A percentile compares a stretch with the other conserved stretches of the same genome.
Conservation (phyloP, 176 grass and related monocot species). For the Paspalum notatum region DNA sequence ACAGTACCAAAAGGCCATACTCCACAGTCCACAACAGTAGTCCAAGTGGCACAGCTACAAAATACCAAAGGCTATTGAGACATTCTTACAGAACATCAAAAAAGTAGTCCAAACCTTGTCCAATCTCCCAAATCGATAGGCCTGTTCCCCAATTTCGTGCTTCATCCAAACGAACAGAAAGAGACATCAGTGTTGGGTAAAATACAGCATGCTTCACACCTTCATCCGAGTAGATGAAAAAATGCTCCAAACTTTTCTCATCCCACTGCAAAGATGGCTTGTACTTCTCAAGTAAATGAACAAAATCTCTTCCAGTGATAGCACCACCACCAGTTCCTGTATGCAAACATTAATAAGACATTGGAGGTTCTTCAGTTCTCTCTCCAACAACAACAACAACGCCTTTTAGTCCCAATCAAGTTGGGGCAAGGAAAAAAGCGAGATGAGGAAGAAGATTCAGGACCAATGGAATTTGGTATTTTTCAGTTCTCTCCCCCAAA, state of each 20-base stretch:
- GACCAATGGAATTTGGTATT: neutral
- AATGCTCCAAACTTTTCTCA: conserved; percentile 83
- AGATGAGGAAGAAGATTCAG: no score
- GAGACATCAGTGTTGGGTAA: conserved; percentile 73
- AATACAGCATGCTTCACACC: conserved; percentile 80
- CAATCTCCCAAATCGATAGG: conserved; percentile 92
- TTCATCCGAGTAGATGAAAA: conserved; percentile 69
- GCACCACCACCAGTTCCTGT: conserved; percentile 65
- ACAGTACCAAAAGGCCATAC: conserved; percentile 2
- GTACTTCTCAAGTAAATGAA: conserved; percentile 75
- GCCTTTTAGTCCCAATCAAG: no score
- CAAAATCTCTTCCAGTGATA: conserved; percentile 74
- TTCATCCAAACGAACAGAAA: conserved; percentile 76
- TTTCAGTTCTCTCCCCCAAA: neutral
- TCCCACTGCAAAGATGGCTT: conserved; percentile 79
- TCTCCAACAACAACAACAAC: neutral
- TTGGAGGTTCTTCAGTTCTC: neutral
- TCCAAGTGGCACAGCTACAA: neutral
- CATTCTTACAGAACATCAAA: conserved; percentile 73
- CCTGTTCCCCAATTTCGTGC: conserved; percentile 68
- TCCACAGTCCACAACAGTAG: conserved; percentile 11
- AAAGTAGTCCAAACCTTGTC: conserved; percentile 94
- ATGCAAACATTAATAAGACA: conserved; percentile 26
- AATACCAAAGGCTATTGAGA: conserved; percentile 7
- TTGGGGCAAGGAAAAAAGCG: no score